Evolutionary conservation across 2,329 filamentous ascomycete species (phyloP).

Genomic region (Sporothrix brunneoviolacea): DNA sequence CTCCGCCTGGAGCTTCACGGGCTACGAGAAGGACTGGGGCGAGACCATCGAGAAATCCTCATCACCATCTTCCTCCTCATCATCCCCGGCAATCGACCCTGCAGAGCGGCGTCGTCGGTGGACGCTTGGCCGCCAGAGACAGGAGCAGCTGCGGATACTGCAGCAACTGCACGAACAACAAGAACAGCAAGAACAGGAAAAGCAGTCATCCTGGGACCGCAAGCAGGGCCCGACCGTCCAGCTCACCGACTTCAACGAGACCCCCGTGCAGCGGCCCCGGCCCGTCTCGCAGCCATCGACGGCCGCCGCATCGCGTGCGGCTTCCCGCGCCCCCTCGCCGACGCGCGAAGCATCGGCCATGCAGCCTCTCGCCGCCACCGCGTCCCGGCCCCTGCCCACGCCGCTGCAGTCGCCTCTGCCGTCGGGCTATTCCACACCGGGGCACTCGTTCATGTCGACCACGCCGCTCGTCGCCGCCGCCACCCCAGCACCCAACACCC

Average conservation of each 20-base stretch:
- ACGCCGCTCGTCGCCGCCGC: not conserved
- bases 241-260: not conserved
- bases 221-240: not conserved
- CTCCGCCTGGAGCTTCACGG: constrained; percentile 61
- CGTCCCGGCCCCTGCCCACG: constrained; percentile 5
- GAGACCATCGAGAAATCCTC: not conserved
- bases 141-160: constrained; percentile 10
- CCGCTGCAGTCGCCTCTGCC: constrained; percentile 6
- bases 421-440: constrained; percentile 1
- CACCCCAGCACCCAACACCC: not conserved
- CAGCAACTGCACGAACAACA: no score
- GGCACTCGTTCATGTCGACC: constrained; percentile 8
- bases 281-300: constrained; percentile 3
- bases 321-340: not conserved
- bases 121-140: constrained; percentile 12
- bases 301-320: not conserved
- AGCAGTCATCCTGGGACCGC: not conserved
- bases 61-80: constrained; percentile 21
- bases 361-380: not conserved
- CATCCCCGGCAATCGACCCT: not conserved
- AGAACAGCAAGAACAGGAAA: not conserved
- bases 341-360: constrained; percentile 7
- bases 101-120: not conserved
- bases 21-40: constrained; percentile 55
- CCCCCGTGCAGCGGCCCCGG: not conserved